These are phyloP conservation scores for Ustilago nuda DNA, from an alignment of 1,284 basidiomycete genomes.

Conservation along the genomic window DNA sequence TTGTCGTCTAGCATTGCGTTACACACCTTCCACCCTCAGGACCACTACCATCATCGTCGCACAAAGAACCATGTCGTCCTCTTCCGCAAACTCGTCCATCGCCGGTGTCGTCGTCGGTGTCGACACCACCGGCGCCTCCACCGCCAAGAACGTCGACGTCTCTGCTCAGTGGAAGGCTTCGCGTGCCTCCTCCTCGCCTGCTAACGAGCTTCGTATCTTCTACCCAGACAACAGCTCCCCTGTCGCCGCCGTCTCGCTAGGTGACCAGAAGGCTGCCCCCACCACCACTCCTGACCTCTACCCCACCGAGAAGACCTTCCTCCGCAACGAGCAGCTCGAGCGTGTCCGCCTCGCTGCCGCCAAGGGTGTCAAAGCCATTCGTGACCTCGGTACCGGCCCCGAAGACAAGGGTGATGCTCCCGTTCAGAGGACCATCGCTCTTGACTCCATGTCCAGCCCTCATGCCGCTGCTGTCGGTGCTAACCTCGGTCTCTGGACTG, in stretches of 20 bases:
- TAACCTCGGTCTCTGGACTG: slow-evolving; percentile 61
- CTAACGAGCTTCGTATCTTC: slow-evolving; percentile 63
- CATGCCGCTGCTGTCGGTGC: slow-evolving; percentile 66
- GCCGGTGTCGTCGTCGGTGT: slow-evolving; percentile 55
- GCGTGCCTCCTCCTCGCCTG: slow-evolving; percentile 58
- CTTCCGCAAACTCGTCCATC: slow-evolving; percentile 23
- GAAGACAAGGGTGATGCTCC: slow-evolving; percentile 45
- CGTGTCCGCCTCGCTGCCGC: slow-evolving; percentile 63
- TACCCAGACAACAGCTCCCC: slow-evolving; percentile 53
- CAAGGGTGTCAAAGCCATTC: slow-evolving; percentile 63
- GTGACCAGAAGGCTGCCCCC: slow-evolving; percentile 62
- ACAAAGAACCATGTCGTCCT: slow-evolving; percentile 42
- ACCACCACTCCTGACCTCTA: slow-evolving; percentile 60
- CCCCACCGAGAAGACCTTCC: slow-evolving; percentile 51
- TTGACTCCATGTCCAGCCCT: slow-evolving; percentile 61
- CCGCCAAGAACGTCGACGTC: slow-evolving; percentile 56
- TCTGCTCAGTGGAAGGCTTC: slow-evolving; percentile 62
- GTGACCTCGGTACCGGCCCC: slow-evolving; percentile 58
- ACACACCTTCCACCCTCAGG: slow-evolving; percentile 16
- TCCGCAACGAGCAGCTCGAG: slow-evolving; percentile 66
- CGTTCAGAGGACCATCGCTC: slow-evolving; percentile 48
- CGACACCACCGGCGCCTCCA: slow-evolving; percentile 50
- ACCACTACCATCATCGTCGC: slow-evolving; percentile 19
- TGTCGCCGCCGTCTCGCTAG: slow-evolving; percentile 61
- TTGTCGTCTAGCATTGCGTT: slow-evolving; percentile 41